Conservation (phyloP, 2,329 filamentous ascomycete genomes). For the Pseudocercospora vitis region DNA sequence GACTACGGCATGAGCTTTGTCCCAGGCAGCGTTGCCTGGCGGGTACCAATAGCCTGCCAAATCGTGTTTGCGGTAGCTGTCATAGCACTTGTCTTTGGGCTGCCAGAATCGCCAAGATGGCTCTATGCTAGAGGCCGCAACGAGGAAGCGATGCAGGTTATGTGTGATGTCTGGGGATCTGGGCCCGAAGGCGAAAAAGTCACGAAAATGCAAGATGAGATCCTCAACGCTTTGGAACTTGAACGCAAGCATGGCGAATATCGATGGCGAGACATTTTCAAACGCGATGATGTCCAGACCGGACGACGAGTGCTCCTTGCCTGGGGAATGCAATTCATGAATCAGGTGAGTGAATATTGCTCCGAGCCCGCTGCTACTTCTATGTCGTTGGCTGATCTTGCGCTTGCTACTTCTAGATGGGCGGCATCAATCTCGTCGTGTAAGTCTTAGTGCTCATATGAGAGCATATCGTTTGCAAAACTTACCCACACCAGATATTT, state of each 20-base stretch:
- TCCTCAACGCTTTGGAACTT: slow-evolving; percentile 40
- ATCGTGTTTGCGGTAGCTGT: slow-evolving; percentile 42
- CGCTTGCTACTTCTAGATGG: too few relatives aligned
- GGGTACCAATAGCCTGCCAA: slow-evolving; percentile 50
- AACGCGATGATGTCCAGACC: slow-evolving; percentile 43
- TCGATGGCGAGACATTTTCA: slow-evolving; percentile 42
- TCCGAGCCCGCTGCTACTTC: too few relatives aligned
- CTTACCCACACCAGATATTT: too few relatives aligned
- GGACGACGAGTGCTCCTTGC: slow-evolving; percentile 41
- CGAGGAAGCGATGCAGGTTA: slow-evolving; percentile 37
- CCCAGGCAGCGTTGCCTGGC: slow-evolving; percentile 47
- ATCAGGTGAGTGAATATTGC: too few relatives aligned
- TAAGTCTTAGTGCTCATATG: too few relatives aligned
- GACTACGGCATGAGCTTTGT: slow-evolving; percentile 43
- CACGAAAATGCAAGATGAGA: slow-evolving; percentile 36
- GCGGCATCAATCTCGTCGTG: slow-evolving; percentile 43
- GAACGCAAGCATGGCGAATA: slow-evolving; percentile 43
- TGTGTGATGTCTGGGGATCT: slow-evolving; percentile 38
- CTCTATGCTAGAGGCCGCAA: slow-evolving; percentile 39
- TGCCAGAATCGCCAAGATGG: slow-evolving; percentile 45
- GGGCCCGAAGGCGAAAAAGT: slow-evolving; percentile 33
- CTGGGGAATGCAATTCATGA: slow-evolving; percentile 34
- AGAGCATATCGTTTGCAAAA: too few relatives aligned
- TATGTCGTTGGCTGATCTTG: too few relatives aligned
- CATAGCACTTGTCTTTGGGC: slow-evolving; percentile 42